A percentile compares a stretch with the other conserved stretches of the same genome.
Evolutionary conservation across 2,329 filamentous ascomycete species (phyloP).

Genomic region (Botrytis paeoniae): DNA sequence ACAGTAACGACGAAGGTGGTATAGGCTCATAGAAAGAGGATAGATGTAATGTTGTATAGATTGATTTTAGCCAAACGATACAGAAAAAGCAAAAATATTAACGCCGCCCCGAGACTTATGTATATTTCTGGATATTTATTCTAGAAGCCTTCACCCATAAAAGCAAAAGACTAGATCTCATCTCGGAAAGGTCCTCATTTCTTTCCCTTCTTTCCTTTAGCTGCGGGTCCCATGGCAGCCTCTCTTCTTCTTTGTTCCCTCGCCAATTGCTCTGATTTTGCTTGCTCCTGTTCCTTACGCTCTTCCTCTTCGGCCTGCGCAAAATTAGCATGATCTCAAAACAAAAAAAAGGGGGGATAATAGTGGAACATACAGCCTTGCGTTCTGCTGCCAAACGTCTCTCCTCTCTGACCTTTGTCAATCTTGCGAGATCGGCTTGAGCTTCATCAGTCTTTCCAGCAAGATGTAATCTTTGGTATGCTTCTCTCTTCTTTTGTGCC

Average conservation of each 20-base stretch:
- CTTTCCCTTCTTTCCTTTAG: slow-evolving; percentile 18
- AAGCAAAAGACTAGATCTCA: slow-evolving; percentile 1
- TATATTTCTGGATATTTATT: background rate
- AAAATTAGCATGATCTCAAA: slow-evolving; percentile 24
- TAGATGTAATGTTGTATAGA: background rate
- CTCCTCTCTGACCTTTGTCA: slow-evolving; percentile 80
- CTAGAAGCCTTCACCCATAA: background rate
- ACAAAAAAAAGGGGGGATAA: background rate
- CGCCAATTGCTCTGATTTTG: slow-evolving; percentile 47
- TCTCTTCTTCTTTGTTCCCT: slow-evolving; percentile 44
- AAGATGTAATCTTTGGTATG: slow-evolving; percentile 86
- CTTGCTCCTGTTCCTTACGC: slow-evolving; percentile 40
- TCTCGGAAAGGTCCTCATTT: slow-evolving; percentile 1
- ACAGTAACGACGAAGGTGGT: background rate
- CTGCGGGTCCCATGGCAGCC: slow-evolving; percentile 31
- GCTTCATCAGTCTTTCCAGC: slow-evolving; percentile 97
- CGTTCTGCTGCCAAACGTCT: slow-evolving; percentile 78
- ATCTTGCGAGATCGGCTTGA: slow-evolving; percentile 78
- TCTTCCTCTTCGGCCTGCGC: slow-evolving; percentile 41
- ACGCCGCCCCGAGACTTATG: background rate
- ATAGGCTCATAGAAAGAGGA: background rate
- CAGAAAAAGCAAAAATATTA: background rate
- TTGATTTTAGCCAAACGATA: background rate
- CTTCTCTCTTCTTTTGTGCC: slow-evolving; percentile 83
- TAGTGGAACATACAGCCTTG: slow-evolving; percentile 63